Percentiles rank a stretch among this genome's conserved stretches.
phyloP scores from a whole-genome alignment of 495 filamentous ascomycete genomes.

The Darksidea phi region DNA sequence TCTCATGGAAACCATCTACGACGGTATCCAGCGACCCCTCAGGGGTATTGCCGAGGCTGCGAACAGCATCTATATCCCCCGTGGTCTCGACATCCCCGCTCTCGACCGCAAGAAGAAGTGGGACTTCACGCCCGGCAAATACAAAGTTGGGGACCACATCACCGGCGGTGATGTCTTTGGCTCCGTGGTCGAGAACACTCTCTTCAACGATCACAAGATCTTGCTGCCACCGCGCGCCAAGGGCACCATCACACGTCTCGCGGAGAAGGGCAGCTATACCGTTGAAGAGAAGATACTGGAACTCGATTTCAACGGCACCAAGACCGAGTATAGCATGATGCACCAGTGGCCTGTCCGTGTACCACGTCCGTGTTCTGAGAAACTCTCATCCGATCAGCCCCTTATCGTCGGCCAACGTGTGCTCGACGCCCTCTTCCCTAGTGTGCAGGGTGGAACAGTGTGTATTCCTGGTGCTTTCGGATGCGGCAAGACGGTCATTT shows the following conservation, averaged over 20 bases:
- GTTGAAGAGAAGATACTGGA: conserved; percentile 93
- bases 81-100: conserved; percentile 85
- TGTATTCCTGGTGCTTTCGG: conserved; percentile 98
- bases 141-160: conserved; percentile 95
- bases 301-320: conserved; percentile 94
- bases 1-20: conserved; percentile 98
- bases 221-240: conserved; percentile 86
- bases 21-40: conserved; percentile 95
- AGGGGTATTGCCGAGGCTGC: conserved; percentile 73
- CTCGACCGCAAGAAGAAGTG: conserved; percentile 87
- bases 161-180: conserved; percentile 95
- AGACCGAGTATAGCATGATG: conserved; percentile 93
- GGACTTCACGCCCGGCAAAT: conserved; percentile 81
- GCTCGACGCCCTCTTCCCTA: conserved; percentile 95
- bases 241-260: conserved; percentile 88
- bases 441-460: conserved; percentile 94
- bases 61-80: conserved; percentile 92
- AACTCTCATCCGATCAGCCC: conserved; percentile 78
- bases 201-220: conserved; percentile 93
- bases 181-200: conserved; percentile 90
- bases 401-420: conserved; percentile 97
- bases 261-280: conserved; percentile 85
- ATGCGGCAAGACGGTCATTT: conserved; percentile 99
- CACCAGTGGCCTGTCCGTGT: conserved; percentile 99
- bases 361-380: conserved; percentile 85